A percentile compares a stretch with the other conserved stretches of the same genome.
phyloP scores from a whole-genome alignment of 768 basidiomycete genomes.

The Suillus cothurnatus region DNA sequence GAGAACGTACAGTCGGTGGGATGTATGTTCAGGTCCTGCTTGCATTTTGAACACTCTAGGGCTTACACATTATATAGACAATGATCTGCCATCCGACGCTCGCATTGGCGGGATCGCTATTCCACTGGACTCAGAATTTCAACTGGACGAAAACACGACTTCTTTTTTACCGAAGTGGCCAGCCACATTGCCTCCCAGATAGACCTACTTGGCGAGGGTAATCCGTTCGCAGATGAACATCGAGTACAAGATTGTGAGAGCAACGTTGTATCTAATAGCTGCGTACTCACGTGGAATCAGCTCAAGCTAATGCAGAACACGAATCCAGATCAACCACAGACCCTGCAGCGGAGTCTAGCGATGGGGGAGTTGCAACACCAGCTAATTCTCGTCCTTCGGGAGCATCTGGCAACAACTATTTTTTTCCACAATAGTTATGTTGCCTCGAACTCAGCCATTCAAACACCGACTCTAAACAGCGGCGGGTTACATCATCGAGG shows the following conservation, averaged over 20 bases:
- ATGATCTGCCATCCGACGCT: background rate
- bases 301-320: background rate
- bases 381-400: no score
- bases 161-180: slow-evolving; percentile 2
- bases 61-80: background rate
- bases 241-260: background rate
- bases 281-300: background rate
- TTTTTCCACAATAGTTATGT: background rate
- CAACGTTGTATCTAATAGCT: background rate
- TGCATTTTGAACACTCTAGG: background rate
- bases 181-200: background rate
- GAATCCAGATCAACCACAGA: background rate
- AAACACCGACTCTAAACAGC: background rate
- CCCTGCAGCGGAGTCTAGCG: background rate
- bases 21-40: slow-evolving; percentile 5
- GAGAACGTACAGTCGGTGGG: background rate
- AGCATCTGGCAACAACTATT: background rate
- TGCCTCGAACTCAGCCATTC: background rate
- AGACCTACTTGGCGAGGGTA: background rate
- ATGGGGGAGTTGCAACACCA: background rate
- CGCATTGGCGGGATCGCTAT: slow-evolving; percentile 9
- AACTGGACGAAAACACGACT: slow-evolving; percentile 7
- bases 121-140: background rate
- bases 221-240: background rate
- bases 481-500: background rate